A percentile compares a stretch with the other conserved stretches of the same genome.
phyloP scores from a whole-genome alignment of 1,284 basidiomycete species.

The Naganishia liquefaciens region DNA sequence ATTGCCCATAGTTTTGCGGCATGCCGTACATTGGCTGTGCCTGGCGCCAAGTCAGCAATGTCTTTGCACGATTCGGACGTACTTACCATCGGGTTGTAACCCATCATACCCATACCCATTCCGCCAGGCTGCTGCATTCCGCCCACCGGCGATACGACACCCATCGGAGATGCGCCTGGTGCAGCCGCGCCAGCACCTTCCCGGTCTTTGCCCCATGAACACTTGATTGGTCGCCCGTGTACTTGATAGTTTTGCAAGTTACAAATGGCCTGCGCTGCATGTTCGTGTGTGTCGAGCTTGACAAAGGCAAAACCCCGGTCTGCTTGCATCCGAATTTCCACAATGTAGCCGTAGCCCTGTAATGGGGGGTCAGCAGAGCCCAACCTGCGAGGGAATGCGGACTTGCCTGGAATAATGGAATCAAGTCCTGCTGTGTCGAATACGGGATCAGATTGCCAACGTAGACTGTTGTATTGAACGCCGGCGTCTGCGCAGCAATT shows the following conservation, averaged over 20 bases:
- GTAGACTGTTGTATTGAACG: slow-evolving; percentile 93
- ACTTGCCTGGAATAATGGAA: slow-evolving; percentile 73
- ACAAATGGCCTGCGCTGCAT: slow-evolving; percentile 94
- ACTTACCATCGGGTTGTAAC: slow-evolving; percentile 34
- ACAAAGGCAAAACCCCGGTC: slow-evolving; percentile 98
- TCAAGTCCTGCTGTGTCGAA: slow-evolving; percentile 90
- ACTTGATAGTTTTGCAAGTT: slow-evolving; percentile 92
- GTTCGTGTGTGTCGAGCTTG: slow-evolving; percentile 95
- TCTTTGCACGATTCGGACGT: not conserved
- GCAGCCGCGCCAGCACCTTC: slow-evolving; percentile 37
- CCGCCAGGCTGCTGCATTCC: slow-evolving; percentile 33
- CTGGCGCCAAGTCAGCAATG: slow-evolving; percentile 27
- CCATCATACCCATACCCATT: slow-evolving; percentile 32
- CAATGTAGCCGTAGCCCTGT: slow-evolving; percentile 92
- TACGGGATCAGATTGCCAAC: slow-evolving; percentile 97
- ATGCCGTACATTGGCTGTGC: slow-evolving; percentile 40
- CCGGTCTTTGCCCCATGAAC: slow-evolving; percentile 96
- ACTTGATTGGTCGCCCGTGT: slow-evolving; percentile 92
- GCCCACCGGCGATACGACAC: not conserved
- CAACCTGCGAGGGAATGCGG: too few species aligned
- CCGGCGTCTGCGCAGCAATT: slow-evolving; percentile 83
- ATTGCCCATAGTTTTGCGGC: slow-evolving; percentile 40
- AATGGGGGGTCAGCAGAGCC: not conserved
- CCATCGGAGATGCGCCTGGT: not conserved
- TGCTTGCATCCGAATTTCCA: slow-evolving; percentile 97